Base-by-base conservation (phyloP, 768 basidiomycete genomes). In the Termitomyces sp. region DNA sequence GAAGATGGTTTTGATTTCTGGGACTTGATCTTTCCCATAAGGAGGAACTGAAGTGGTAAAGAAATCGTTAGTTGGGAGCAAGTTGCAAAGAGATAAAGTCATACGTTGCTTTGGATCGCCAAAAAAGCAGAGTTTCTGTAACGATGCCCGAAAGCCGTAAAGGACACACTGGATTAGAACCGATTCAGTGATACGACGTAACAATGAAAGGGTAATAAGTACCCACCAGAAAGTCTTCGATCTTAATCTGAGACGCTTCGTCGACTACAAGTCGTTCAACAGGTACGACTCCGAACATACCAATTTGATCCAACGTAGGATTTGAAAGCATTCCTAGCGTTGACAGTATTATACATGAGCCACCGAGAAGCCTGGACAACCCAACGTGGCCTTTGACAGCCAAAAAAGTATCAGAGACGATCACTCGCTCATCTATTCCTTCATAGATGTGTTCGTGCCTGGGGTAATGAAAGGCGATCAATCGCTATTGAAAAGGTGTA, bases 371-470 rank as follows among this genome's bases (percentile, higher is more conserved):
- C 31, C 59, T 52, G 23, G 65, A 63, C 49, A 73, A 53, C 0
- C 51, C 73, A 10, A 42, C 19, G 0, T 14, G 35, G 19, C 73
- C 59, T 0, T 65, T 53, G 11, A 55, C 5, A 1, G 37, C 53
- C n/a, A 73, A 68, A 7, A 82, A 66, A 17, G 78, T 70, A 35
- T 81, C 77, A 0, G 78, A 73, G 3, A 76, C 73, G 14, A 82
- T 69, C 4, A 79, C 61, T 8, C 69, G 64, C 5, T 65, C 47
- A 42, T 66, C 37, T 4, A 81, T 68, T 16, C 59, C 52, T 1
- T 59, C 49, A 59, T 83, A 83, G 2, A 82, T 60, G 41, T 81
- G 74, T 59, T 83, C 80, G 54, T 83, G 82, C 82, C 82, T 82
- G 58, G 16, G 8, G n/a, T n/a, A n/a, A 10, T 32, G 19, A 47